Percentiles rank a stretch among this genome's conserved stretches.
phyloP scores from a whole-genome alignment of 768 basidiomycete species.

The Russula earlei region DNA sequence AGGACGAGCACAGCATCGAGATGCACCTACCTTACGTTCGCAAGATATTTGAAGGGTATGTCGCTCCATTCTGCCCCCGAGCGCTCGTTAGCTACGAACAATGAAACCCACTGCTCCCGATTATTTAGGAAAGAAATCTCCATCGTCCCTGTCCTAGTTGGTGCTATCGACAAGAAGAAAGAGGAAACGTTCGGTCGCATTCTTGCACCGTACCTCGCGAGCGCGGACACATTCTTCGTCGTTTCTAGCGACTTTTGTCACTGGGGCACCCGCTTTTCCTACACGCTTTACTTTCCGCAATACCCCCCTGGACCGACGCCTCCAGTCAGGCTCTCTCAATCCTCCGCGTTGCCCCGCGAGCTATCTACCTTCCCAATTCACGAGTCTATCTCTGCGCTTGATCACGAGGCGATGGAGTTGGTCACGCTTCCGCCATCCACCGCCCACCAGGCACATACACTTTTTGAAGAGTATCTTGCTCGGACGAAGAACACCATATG shows the following conservation, averaged over 20 bases:
- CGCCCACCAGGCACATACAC: slow-evolving; percentile 44
- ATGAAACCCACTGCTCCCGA: neutral
- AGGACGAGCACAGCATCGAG: slow-evolving; percentile 94
- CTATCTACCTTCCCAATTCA: slow-evolving; percentile 57
- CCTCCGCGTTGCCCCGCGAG: slow-evolving; percentile 29
- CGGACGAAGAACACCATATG: slow-evolving; percentile 93
- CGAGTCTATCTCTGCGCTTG: slow-evolving; percentile 72
- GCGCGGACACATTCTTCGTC: slow-evolving; percentile 77
- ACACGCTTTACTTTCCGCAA: slow-evolving; percentile 79
- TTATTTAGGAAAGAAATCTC: slow-evolving; percentile 63
- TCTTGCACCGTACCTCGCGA: slow-evolving; percentile 71
- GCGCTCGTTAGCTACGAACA: neutral
- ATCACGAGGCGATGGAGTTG: slow-evolving; percentile 77
- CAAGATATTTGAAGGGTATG: slow-evolving; percentile 74
- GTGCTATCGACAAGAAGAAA: slow-evolving; percentile 49
- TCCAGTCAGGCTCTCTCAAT: slow-evolving; percentile 43
- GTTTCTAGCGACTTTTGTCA: slow-evolving; percentile 98
- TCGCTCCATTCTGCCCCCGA: neutral
- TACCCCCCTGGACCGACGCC: slow-evolving; percentile 38
- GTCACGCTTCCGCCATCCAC: slow-evolving; percentile 49
- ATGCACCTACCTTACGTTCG: slow-evolving; percentile 93
- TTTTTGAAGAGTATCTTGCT: slow-evolving; percentile 58
- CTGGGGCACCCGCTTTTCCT: slow-evolving; percentile 84
- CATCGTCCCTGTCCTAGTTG: slow-evolving; percentile 88
- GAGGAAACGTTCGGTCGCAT: slow-evolving; percentile 60